Evolutionary conservation across 129 eudicot genomes (phyloP).

Genomic region (Helianthus tuberosus): DNA sequence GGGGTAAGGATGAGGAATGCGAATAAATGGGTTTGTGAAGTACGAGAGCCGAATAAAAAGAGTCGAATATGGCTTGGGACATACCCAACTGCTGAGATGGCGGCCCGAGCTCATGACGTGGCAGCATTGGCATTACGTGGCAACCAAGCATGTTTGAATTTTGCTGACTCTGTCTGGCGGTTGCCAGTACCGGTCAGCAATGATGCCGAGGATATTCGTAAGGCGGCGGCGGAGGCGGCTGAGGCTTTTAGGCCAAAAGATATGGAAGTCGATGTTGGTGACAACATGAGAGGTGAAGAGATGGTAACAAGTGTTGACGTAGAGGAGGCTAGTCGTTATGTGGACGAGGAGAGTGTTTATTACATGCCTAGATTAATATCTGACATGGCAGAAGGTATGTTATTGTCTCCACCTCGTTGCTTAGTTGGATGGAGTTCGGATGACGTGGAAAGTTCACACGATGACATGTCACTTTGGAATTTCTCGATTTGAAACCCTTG

Average conservation of each 20-base stretch:
- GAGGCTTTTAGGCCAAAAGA: conserved; percentile 47
- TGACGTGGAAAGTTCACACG: conserved; percentile 43
- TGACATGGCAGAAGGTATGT: conserved; percentile 56
- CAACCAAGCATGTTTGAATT: conserved; percentile 56
- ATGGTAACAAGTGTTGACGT: neutral
- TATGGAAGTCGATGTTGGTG: conserved; percentile 16
- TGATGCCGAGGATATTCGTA: conserved; percentile 46
- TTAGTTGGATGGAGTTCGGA: conserved; percentile 32
- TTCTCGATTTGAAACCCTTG: conserved; percentile 29
- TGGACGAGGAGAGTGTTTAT: conserved; percentile 52
- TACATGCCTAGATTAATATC: conserved; percentile 47
- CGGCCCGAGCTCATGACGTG: conserved; percentile 83
- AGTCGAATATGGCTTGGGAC: conserved; percentile 82
- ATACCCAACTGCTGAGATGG: conserved; percentile 81
- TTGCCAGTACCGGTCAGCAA: conserved; percentile 54
- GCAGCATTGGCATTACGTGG: conserved; percentile 85
- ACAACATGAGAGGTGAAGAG: conserved; percentile 1
- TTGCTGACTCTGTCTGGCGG: conserved; percentile 68
- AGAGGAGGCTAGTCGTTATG: conserved; percentile 13
- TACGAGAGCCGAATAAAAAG: conserved; percentile 60
- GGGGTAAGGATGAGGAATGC: conserved; percentile 62
- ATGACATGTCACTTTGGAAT: conserved; percentile 58
- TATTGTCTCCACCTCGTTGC: conserved; percentile 63
- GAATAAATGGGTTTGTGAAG: conserved; percentile 74
- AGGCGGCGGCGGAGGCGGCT: conserved; percentile 68